Evolutionary conservation across 2,329 filamentous ascomycete species (phyloP).

Genomic region (Chaetomium sp.): DNA sequence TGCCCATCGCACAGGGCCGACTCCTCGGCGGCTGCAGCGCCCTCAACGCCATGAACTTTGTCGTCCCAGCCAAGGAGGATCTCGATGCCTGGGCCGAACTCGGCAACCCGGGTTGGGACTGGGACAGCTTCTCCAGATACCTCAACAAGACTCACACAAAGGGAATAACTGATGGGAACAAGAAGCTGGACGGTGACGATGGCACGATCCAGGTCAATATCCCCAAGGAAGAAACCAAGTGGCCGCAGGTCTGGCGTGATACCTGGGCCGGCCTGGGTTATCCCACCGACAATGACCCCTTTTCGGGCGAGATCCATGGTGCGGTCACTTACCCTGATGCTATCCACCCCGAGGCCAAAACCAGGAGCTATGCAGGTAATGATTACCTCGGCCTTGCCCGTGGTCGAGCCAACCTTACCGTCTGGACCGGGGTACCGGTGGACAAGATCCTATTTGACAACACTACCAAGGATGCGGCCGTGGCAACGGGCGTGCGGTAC

Average conservation of each 20-base stretch:
- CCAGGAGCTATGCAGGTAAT: slow-evolving; percentile 26
- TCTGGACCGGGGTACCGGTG: slow-evolving; percentile 29
- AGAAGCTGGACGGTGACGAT: slow-evolving; percentile 18
- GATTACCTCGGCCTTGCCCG: slow-evolving; percentile 30
- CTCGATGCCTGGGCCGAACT: slow-evolving; percentile 26
- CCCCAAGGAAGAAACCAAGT: slow-evolving; percentile 18
- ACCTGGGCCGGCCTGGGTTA: slow-evolving; percentile 30
- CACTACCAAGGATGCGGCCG: slow-evolving; percentile 16
- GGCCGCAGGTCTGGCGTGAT: slow-evolving; percentile 32
- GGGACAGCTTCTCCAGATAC: slow-evolving; percentile 25
- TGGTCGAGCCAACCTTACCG: slow-evolving; percentile 28
- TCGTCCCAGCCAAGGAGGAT: slow-evolving; percentile 19
- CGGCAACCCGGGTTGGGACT: slow-evolving; percentile 26
- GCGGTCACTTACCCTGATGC: slow-evolving; percentile 12
- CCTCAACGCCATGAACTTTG: slow-evolving; percentile 24
- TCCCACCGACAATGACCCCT: slow-evolving; percentile 27
- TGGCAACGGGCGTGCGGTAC: slow-evolving; percentile 30
- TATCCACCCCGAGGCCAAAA: slow-evolving; percentile 13
- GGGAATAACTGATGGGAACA: slow-evolving; percentile 20
- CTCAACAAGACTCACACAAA: slow-evolving; percentile 28
- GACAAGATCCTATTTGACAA: slow-evolving; percentile 29
- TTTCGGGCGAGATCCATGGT: slow-evolving; percentile 17
- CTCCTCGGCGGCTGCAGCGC: slow-evolving; percentile 28
- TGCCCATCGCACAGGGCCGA: slow-evolving; percentile 24
- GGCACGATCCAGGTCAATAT: slow-evolving; percentile 30